Conservation (phyloP, 495 filamentous ascomycete species). For the Penicillium robsamsonii region DNA sequence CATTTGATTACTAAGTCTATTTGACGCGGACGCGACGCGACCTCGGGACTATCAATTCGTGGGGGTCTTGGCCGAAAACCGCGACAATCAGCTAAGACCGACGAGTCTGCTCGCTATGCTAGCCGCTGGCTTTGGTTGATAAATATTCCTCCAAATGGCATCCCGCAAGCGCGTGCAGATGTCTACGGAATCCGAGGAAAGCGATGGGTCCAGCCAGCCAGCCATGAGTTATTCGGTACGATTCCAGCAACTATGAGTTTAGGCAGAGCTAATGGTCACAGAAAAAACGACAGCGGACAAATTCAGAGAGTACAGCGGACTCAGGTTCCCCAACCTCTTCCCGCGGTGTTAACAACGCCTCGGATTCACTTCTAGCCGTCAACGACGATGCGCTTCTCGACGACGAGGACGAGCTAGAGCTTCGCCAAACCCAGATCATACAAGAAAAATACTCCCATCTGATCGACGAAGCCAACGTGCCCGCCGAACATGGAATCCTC, state of each 20-base stretch:
- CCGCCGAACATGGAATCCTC: slow-evolving; percentile 81
- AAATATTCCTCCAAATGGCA: slow-evolving; percentile 24
- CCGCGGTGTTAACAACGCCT: slow-evolving; percentile 27
- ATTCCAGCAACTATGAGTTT: background rate
- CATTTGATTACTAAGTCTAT: background rate
- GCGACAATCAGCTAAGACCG: background rate
- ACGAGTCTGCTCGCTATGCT: slow-evolving; percentile 6
- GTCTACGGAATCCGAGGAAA: slow-evolving; percentile 45
- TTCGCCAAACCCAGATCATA: slow-evolving; percentile 70
- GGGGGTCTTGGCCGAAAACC: background rate
- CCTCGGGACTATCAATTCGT: background rate
- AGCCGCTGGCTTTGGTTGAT: background rate
- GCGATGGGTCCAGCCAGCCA: slow-evolving; percentile 38
- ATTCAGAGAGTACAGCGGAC: background rate
- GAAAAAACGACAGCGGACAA: slow-evolving; percentile 41
- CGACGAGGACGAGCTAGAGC: slow-evolving; percentile 54
- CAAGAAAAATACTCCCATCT: slow-evolving; percentile 54
- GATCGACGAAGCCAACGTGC: slow-evolving; percentile 60
- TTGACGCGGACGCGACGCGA: slow-evolving; percentile 1
- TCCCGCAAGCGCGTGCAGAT: slow-evolving; percentile 49
- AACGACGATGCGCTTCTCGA: slow-evolving; percentile 34
- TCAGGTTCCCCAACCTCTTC: slow-evolving; percentile 25
- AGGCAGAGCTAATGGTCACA: slow-evolving; percentile 14
- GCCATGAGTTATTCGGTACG: slow-evolving; percentile 43
- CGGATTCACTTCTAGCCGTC: slow-evolving; percentile 30